Conservation (phyloP, 352 stramenopile genomes). For the Phytophthora pisi region DNA sequence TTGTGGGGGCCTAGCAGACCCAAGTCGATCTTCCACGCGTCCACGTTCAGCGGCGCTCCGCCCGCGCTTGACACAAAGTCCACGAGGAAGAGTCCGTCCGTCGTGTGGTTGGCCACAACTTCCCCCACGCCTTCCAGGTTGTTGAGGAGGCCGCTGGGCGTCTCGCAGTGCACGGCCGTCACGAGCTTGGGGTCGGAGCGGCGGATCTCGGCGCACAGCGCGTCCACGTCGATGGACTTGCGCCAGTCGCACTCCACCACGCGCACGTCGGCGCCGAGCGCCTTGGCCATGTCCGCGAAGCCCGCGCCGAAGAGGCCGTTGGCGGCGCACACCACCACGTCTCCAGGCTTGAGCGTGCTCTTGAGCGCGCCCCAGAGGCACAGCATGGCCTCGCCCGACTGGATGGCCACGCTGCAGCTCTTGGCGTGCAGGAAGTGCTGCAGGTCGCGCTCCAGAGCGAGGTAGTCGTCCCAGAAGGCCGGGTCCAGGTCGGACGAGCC, state of each 20-base stretch:
- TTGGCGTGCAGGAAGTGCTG: slow-evolving; percentile 44
- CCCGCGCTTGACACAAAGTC: slow-evolving; percentile 62
- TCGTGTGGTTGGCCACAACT: slow-evolving; percentile 45
- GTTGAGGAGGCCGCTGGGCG: slow-evolving; percentile 54
- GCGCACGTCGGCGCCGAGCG: slow-evolving; percentile 44
- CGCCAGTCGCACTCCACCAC: slow-evolving; percentile 50
- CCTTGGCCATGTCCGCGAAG: slow-evolving; percentile 55
- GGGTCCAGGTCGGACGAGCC: slow-evolving; percentile 58
- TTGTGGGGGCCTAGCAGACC: slow-evolving; percentile 56
- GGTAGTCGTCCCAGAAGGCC: slow-evolving; percentile 60
- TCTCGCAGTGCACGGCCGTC: slow-evolving; percentile 63
- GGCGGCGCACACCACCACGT: slow-evolving; percentile 50
- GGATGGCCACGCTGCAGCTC: slow-evolving; percentile 47
- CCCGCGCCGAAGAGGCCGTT: slow-evolving; percentile 60
- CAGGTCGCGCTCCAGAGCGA: slow-evolving; percentile 42
- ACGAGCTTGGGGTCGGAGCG: slow-evolving; percentile 51
- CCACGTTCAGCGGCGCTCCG: slow-evolving; percentile 45
- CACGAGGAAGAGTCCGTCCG: slow-evolving; percentile 58
- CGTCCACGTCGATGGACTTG: slow-evolving; percentile 42
- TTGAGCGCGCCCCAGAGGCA: slow-evolving; percentile 60
- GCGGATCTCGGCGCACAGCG: slow-evolving; percentile 45
- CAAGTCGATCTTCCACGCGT: slow-evolving; percentile 51
- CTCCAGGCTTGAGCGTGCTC: slow-evolving; percentile 45
- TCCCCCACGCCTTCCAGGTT: slow-evolving; percentile 48
- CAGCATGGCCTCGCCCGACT: slow-evolving; percentile 67